A percentile compares a stretch with the other conserved stretches of the same genome.
These are phyloP conservation scores for Penicillium sp. DNA, from an alignment of 2,329 filamentous ascomycete species.

Conservation along the genomic window DNA sequence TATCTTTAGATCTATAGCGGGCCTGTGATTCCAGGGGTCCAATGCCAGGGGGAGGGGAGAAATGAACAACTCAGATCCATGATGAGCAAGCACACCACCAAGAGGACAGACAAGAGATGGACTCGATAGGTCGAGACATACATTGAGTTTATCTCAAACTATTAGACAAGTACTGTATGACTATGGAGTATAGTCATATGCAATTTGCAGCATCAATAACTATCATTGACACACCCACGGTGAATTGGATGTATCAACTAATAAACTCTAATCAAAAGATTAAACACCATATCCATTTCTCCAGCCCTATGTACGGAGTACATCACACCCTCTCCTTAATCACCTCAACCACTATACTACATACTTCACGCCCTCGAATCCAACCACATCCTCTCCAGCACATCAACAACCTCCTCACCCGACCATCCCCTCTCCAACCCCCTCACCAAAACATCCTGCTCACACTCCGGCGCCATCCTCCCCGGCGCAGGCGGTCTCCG, in stretches of 20 bases:
- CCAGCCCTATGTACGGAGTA: neutral
- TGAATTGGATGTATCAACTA: neutral
- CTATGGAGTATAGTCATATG: too few species aligned
- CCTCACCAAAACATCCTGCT: constrained; percentile 59
- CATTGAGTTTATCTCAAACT: neutral
- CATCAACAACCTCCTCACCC: constrained; percentile 49
- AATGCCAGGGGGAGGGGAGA: constrained; percentile 1
- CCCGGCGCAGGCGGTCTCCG: constrained; percentile 60
- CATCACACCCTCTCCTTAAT: neutral
- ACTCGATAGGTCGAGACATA: neutral
- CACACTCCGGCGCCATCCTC: constrained; percentile 66
- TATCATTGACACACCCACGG: too few species aligned
- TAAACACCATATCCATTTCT: neutral
- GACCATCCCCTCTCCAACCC: constrained; percentile 53
- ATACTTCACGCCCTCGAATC: constrained; percentile 42
- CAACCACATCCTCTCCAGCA: constrained; percentile 47
- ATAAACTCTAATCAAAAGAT: neutral
- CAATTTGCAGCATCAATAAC: too few species aligned
- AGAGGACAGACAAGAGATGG: neutral
- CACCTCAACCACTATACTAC: neutral
- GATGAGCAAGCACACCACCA: neutral
- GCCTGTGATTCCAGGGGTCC: constrained; percentile 11
- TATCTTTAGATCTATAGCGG: neutral
- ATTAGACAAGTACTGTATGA: too few species aligned
- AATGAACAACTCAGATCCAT: neutral